Evolutionary conservation across 2,329 filamentous ascomycete genomes (phyloP), one percentile per base, ranked within the genome.

Genomic region (Diaporthe batatas): DNA sequence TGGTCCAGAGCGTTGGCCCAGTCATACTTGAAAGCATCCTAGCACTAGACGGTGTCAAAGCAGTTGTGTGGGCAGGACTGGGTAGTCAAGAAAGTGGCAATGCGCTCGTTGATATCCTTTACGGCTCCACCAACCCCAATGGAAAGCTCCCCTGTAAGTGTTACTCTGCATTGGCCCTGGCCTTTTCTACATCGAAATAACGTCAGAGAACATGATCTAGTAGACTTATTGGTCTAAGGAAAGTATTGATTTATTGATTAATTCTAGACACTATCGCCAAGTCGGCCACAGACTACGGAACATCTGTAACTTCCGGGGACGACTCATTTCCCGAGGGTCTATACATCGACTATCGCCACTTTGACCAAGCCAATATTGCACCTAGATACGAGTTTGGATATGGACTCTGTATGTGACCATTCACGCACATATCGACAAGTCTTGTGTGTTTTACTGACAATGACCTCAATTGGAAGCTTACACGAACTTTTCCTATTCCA

Each of bases 21-120:
- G 83, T 92, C 71, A 82, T 90, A n/a, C 83, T 92, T 65, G 87
- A 90, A 79, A 83, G 84, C 4, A 89, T 89, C 81, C 86, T 90
- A 71, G 83, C 89, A 42, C 86, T 92, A 77, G 88, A 89, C 4
- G 94, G 93, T 78, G 88, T 96, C 75, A 93, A 91, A 64, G 93
- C 91, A 49, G 91, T 95, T 72, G 84, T 95, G 23, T 94, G 92
- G 88, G 92, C 92, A 58, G 92, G 92, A 77, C 84, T 95, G 54
- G 92, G 92, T 0, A 92, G 92, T 39, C 90, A 94, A 78, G 91
- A 95, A 82, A 93, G 89, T 76, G 93, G 93, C 14, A 94, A 94
- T 78, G 88, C 92, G 3, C 88, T 95, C 59, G 91, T 91, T 3
- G 93, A 95, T 78, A 85, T 95, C 29, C 86, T 95, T 10, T 95